phyloP scores from a whole-genome alignment of 305 asterid species.

The Fraxinus paxiana region DNA sequence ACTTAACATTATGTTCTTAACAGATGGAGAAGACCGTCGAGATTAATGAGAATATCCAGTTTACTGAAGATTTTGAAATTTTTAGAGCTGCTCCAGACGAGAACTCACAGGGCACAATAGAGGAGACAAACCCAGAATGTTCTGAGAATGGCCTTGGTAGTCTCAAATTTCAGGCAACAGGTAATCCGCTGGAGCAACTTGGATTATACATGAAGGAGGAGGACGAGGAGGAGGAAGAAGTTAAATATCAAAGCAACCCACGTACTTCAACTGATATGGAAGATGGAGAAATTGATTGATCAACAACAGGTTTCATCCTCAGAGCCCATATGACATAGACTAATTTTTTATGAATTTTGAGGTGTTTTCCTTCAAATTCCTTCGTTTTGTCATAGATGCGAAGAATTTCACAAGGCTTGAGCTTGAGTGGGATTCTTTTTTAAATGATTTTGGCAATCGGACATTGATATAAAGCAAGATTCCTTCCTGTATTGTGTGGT shows the following conservation, averaged over 20 bases:
- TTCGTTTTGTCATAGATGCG: neutral
- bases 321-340: neutral
- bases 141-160: neutral
- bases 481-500: neutral
- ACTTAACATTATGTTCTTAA: neutral
- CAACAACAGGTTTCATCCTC: neutral
- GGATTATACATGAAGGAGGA: neutral
- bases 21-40: conserved; percentile 85
- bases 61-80: conserved; percentile 66
- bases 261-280: neutral
- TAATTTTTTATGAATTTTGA: neutral
- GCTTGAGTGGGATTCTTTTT: neutral
- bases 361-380: neutral
- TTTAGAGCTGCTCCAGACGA: conserved; percentile 23
- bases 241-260: neutral
- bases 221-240: neutral
- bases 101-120: neutral
- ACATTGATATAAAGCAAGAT: neutral
- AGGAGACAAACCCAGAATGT: neutral
- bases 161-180: neutral
- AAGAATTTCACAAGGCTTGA: neutral
- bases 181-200: neutral
- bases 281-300: neutral
- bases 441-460: neutral
- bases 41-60: conserved; percentile 56